Percentiles rank a stretch among this genome's conserved stretches.
Evolutionary conservation across 805 yeast species (phyloP).

Genomic region (Teunomyces atbi): DNA sequence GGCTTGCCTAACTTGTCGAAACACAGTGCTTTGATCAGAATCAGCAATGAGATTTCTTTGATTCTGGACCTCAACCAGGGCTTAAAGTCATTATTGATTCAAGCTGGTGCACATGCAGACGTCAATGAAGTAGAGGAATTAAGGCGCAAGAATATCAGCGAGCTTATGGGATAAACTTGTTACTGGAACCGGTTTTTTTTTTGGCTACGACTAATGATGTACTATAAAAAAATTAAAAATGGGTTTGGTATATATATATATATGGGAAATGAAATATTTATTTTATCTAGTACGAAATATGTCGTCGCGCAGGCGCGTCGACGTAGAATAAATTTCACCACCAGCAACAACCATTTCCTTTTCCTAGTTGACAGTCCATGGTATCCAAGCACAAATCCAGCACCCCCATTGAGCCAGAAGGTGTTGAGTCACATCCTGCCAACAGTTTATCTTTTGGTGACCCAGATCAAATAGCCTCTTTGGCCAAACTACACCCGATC

Average conservation of each 20-base stretch:
- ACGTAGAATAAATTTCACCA: not conserved
- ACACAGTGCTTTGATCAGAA: constrained; percentile 41
- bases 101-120: constrained; percentile 3
- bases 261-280: not conserved
- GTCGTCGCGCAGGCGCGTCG: not conserved
- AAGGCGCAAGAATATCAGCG: not conserved
- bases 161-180: not conserved
- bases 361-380: constrained; percentile 2
- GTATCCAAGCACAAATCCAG: constrained; percentile 8
- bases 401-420: constrained; percentile 3
- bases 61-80: constrained; percentile 33
- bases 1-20: constrained; percentile 46
- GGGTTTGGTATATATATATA: not conserved
- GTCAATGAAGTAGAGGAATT: not conserved
- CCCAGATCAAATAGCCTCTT: constrained; percentile 9
- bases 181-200: not conserved
- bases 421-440: not conserved
- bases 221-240: constrained; percentile 1
- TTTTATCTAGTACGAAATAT: not conserved
- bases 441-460: constrained; percentile 8
- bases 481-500: constrained; percentile 12
- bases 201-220: constrained; percentile 4
- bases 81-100: constrained; percentile 25
- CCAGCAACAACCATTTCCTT: not conserved
- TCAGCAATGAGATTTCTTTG: constrained; percentile 36